These are phyloP conservation scores for Crotalaria pallida DNA, from an alignment of 306 rosid genomes.

Conservation along the genomic window DNA sequence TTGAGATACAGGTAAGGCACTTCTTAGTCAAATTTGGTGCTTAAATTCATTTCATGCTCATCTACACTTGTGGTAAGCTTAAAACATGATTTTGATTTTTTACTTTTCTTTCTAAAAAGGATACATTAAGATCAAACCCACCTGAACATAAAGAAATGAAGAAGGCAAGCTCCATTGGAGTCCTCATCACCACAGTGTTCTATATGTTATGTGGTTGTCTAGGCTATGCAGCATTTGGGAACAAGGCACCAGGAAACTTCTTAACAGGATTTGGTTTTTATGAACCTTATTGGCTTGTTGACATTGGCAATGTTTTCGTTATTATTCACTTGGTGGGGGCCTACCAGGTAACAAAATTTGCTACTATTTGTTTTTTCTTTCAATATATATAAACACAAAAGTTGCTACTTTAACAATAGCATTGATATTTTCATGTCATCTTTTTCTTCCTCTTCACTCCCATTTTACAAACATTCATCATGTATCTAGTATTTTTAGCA, in stretches of 20 bases:
- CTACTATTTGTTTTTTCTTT: too few species aligned
- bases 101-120: conserved; percentile 14
- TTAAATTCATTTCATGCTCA: neutral
- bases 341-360: conserved; percentile 31
- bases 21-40: neutral
- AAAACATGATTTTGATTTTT: neutral
- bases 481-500: too few species aligned
- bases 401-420: too few species aligned
- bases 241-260: conserved; percentile 46
- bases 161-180: conserved; percentile 16
- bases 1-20: conserved; percentile 41
- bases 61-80: neutral
- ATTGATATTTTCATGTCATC: too few species aligned
- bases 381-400: too few species aligned
- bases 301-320: conserved; percentile 38
- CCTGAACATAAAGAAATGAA: conserved; percentile 45
- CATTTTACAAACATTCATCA: too few species aligned
- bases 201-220: conserved; percentile 36
- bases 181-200: conserved; percentile 20
- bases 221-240: conserved; percentile 50
- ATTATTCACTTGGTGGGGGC: conserved; percentile 44
- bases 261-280: conserved; percentile 59
- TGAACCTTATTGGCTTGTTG: conserved; percentile 47
- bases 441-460: too few species aligned
- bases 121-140: conserved; percentile 44